Conservation (phyloP, 176 grass and related monocot species). For the Oropetium thomaeum region DNA sequence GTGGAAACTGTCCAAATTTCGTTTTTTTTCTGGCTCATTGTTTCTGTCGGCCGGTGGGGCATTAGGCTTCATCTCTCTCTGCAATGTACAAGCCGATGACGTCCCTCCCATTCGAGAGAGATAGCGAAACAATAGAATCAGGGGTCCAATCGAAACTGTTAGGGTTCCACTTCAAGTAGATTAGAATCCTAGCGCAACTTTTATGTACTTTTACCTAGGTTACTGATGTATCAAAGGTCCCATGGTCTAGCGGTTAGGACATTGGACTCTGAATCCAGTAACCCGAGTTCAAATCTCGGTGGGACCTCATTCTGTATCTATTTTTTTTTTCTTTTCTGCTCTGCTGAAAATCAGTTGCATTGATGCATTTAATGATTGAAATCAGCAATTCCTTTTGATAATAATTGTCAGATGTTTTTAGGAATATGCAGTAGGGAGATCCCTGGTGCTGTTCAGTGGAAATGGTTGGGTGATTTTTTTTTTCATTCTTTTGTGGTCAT, state of each 20-base stretch:
- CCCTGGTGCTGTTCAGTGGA: not conserved
- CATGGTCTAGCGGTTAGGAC: conserved; percentile 90
- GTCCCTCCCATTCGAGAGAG: not conserved
- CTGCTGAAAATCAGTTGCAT: not conserved
- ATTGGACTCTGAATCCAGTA: conserved; percentile 87
- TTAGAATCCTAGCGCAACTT: not conserved
- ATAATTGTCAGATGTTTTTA: no score
- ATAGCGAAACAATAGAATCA: not conserved
- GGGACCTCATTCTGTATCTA: conserved; percentile 16
- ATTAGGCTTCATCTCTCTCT: not conserved
- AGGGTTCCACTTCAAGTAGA: not conserved
- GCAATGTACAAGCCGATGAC: not conserved
- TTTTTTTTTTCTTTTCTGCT: not conserved
- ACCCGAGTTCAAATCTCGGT: conserved; percentile 89
- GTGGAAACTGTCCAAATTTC: not conserved
- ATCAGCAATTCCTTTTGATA: not conserved
- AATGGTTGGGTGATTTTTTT: not conserved
- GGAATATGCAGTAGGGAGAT: no score
- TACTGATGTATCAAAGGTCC: not conserved
- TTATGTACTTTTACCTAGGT: not conserved
- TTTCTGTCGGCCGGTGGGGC: not conserved
- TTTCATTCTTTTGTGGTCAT: not conserved
- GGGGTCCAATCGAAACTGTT: not conserved
- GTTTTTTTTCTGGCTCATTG: not conserved
- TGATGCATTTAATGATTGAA: not conserved